phyloP scores from a whole-genome alignment of 345 rosid genomes.

The Capsella bursapastoris region DNA sequence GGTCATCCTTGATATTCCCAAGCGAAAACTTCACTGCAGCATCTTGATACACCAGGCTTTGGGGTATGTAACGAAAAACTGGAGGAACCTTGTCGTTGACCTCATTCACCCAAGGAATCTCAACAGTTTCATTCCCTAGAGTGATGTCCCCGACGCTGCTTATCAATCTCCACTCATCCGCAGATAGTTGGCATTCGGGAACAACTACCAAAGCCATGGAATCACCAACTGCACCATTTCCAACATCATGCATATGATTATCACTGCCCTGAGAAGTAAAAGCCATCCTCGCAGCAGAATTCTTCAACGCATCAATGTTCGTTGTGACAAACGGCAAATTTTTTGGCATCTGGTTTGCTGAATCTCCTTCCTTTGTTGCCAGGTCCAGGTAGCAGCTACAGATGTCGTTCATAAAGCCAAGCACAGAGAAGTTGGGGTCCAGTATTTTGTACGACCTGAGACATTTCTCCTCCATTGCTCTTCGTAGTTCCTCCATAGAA shows the following conservation, averaged over 20 bases:
- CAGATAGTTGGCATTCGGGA: constrained; percentile 53
- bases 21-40: constrained; percentile 70
- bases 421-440: constrained; percentile 75
- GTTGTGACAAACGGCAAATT: constrained; percentile 48
- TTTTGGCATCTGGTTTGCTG: constrained; percentile 65
- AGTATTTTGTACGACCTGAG: constrained; percentile 73
- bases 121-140: constrained; percentile 69
- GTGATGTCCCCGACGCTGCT: constrained; percentile 58
- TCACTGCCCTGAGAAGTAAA: constrained; percentile 11
- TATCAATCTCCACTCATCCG: constrained; percentile 58
- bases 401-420: constrained; percentile 73
- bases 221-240: constrained; percentile 33
- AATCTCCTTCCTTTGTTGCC: constrained; percentile 62
- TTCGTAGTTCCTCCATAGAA: constrained; percentile 68
- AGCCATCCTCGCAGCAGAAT: constrained; percentile 49
- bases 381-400: constrained; percentile 78
- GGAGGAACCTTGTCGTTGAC: constrained; percentile 61
- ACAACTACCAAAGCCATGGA: constrained; percentile 53
- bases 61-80: constrained; percentile 63
- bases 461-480: constrained; percentile 76
- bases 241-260: constrained; percentile 42
- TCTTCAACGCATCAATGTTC: constrained; percentile 51
- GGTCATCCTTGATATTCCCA: constrained; percentile 55
- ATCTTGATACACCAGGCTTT: constrained; percentile 57
- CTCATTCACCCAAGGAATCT: constrained; percentile 82